These are phyloP conservation scores for Xylariaceae sp. DNA, from an alignment of 2,329 filamentous ascomycete species.

Conservation along the genomic window DNA sequence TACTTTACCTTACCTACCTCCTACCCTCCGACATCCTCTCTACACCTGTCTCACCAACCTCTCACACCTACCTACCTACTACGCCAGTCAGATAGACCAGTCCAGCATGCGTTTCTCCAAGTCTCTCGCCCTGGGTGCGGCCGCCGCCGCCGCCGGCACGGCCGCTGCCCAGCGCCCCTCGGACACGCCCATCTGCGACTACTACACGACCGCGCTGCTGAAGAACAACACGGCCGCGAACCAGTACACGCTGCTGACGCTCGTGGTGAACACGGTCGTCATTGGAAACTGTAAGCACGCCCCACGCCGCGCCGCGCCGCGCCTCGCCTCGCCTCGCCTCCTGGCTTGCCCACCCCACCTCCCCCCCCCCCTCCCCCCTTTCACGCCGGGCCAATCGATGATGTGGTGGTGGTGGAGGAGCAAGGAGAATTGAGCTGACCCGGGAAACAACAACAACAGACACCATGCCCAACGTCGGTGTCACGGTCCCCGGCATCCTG, in stretches of 20 bases:
- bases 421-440: neutral
- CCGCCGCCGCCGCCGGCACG: slow-evolving; percentile 17
- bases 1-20: neutral
- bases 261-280: slow-evolving; percentile 55
- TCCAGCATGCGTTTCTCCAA: slow-evolving; percentile 22
- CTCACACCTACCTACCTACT: too few relatives aligned
- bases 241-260: slow-evolving; percentile 46
- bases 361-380: too few relatives aligned
- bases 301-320: too few relatives aligned
- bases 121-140: slow-evolving; percentile 16
- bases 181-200: slow-evolving; percentile 51
- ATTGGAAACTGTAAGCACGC: slow-evolving; percentile 48
- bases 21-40: neutral
- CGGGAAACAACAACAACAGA: slow-evolving; percentile 25
- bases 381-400: too few relatives aligned
- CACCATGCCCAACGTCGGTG: slow-evolving; percentile 43
- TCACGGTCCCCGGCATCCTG: slow-evolving; percentile 51
- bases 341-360: neutral
- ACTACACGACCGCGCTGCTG: slow-evolving; percentile 53
- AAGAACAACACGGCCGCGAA: slow-evolving; percentile 52
- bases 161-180: slow-evolving; percentile 37
- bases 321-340: too few relatives aligned
- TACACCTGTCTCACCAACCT: neutral
- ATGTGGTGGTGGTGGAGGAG: neutral
- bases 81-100: too few relatives aligned